Percentiles rank a stretch among this genome's conserved stretches.
These are phyloP conservation scores for Plasmopara muralis DNA, from an alignment of 352 stramenopile genomes.

Conservation along the genomic window DNA sequence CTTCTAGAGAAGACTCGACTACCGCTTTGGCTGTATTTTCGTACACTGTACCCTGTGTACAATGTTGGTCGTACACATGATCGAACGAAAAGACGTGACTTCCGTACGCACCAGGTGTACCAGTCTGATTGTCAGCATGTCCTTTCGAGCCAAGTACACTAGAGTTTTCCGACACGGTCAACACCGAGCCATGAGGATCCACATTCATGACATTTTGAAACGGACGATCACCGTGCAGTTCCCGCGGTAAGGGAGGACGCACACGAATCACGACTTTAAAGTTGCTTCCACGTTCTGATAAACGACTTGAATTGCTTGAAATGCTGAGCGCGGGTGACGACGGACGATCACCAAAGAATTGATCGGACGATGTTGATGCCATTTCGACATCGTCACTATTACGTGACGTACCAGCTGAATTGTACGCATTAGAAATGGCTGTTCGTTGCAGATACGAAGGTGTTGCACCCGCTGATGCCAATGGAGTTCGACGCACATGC, in stretches of 20 bases:
- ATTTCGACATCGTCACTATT: conserved; percentile 49
- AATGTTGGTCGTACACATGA: conserved; percentile 90
- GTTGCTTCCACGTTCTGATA: conserved; percentile 57
- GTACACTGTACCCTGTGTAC: conserved; percentile 88
- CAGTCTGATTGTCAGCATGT: conserved; percentile 12
- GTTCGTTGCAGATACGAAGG: conserved; percentile 42
- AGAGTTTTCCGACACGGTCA: conserved; percentile 87
- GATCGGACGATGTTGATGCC: conserved; percentile 50
- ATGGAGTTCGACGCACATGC: conserved; percentile 11
- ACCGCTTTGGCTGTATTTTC: conserved; percentile 90
- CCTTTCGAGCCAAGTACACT: conserved; percentile 33
- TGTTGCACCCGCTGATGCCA: conserved; percentile 16
- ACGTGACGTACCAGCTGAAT: conserved; percentile 17
- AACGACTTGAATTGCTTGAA: conserved; percentile 29
- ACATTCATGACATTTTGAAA: conserved; percentile 90
- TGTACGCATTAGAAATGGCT: conserved; percentile 61
- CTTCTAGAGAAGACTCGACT: conserved; percentile 89
- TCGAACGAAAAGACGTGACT: conserved; percentile 92
- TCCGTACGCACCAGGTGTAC: conserved; percentile 53
- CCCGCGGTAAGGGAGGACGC: conserved; percentile 77
- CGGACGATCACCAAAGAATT: conserved; percentile 21
- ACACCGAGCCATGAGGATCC: conserved; percentile 72
- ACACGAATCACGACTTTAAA: conserved; percentile 93
- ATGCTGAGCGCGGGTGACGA: conserved; percentile 36
- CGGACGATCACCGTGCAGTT: conserved; percentile 81